A percentile compares a stretch with the other conserved stretches of the same genome.
These are phyloP conservation scores for Ascochyta pisi DNA, from an alignment of 2,329 filamentous ascomycete genomes.

Conservation along the genomic window DNA sequence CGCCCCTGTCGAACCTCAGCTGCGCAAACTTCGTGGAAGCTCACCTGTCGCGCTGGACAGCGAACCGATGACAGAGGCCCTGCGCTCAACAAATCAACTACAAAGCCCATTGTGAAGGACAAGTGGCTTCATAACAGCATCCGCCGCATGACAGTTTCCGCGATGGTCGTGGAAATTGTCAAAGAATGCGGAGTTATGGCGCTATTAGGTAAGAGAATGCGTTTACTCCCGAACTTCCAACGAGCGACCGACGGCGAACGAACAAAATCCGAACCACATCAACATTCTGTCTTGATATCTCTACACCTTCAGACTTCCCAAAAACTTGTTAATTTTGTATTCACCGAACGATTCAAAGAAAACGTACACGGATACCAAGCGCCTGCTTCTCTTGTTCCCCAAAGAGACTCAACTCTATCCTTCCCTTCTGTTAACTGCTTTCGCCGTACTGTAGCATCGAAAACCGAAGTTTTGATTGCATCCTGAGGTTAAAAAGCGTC, in stretches of 20 bases:
- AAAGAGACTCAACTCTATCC: too few relatives aligned
- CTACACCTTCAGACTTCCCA: not conserved
- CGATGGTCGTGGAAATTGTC: conserved; percentile 1
- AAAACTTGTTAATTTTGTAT: not conserved
- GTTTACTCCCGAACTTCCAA: conserved; percentile 10
- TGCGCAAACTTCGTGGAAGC: not conserved
- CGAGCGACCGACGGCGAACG: conserved; percentile 7
- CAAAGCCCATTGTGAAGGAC: too few relatives aligned
- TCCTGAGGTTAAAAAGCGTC: too few relatives aligned
- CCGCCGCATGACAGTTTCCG: not conserved
- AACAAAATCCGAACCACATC: conserved; percentile 6
- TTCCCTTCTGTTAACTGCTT: too few relatives aligned
- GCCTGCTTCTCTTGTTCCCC: too few relatives aligned
- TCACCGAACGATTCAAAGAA: not conserved
- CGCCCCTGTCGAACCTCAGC: not conserved
- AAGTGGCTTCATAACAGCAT: not conserved
- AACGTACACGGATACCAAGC: too few relatives aligned
- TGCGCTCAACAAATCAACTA: not conserved
- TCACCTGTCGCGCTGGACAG: not conserved
- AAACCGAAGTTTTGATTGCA: not conserved
- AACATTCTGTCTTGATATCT: not conserved
- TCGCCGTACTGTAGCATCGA: not conserved
- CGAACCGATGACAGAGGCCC: not conserved
- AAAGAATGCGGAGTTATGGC: conserved; percentile 19
- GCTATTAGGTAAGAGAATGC: conserved; percentile 31